phyloP scores from a whole-genome alignment of 2,329 filamentous ascomycete species.

The Pseudogymnoascus sp. region DNA sequence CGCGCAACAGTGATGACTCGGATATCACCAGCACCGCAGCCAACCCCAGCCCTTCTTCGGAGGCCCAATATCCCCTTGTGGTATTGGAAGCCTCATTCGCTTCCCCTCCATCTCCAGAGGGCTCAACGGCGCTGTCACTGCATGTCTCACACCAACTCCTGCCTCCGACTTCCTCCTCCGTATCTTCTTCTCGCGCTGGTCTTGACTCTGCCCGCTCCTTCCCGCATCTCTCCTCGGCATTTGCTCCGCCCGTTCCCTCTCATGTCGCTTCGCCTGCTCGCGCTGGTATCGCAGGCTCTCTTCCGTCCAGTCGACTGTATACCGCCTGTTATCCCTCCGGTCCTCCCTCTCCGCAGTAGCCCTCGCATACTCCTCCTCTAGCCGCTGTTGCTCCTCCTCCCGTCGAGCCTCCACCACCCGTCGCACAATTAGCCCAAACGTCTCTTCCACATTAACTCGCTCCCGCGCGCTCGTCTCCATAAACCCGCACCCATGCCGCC shows the following conservation, averaged over 20 bases:
- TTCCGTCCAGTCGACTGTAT: slow-evolving; percentile 1
- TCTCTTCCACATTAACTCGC: slow-evolving; percentile 86
- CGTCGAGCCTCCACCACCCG: slow-evolving; percentile 47
- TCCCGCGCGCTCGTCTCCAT: slow-evolving; percentile 83
- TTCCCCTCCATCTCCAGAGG: slow-evolving; percentile 24
- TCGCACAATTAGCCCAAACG: slow-evolving; percentile 64
- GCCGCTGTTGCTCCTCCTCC: slow-evolving; percentile 11
- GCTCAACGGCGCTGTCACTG: slow-evolving; percentile 25
- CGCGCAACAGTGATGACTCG: background rate
- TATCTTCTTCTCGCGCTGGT: slow-evolving; percentile 5
- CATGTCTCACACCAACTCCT: slow-evolving; percentile 21
- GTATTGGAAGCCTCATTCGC: background rate
- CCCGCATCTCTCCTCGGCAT: slow-evolving; percentile 3
- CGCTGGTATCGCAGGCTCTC: background rate
- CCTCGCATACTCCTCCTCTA: background rate
- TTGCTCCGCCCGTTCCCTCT: slow-evolving; percentile 9
- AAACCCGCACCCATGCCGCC: slow-evolving; percentile 67
- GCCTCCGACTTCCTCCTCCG: slow-evolving; percentile 10
- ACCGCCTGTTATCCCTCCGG: background rate
- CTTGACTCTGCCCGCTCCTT: slow-evolving; percentile 7
- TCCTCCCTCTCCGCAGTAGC: background rate
- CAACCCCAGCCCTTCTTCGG: slow-evolving; percentile 1
- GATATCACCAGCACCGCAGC: slow-evolving; percentile 11
- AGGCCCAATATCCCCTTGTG: background rate
- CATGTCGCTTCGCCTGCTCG: slow-evolving; percentile 3